These are phyloP conservation scores for Apiospora rasikravindrae DNA, from an alignment of 2,329 filamentous ascomycete genomes.

Conservation along the genomic window DNA sequence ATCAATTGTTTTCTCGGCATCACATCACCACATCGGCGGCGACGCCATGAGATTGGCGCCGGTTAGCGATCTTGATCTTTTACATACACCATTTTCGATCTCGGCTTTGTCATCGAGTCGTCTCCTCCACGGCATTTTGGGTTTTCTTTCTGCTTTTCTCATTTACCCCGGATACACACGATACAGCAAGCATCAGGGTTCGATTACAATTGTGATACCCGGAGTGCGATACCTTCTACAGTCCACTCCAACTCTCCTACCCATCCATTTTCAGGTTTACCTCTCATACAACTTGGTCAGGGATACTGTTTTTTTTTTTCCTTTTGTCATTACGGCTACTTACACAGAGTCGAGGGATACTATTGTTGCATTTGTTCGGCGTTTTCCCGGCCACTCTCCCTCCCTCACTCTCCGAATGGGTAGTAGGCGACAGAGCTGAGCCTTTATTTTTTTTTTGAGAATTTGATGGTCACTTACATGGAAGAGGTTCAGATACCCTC, in stretches of 20 bases:
- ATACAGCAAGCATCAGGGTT: slow-evolving; percentile 36
- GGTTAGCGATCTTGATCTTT: not conserved
- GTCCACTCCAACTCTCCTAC: slow-evolving; percentile 36
- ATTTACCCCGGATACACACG: slow-evolving; percentile 29
- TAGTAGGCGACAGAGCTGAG: not conserved
- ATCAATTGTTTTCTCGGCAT: too few species aligned
- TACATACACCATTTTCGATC: not conserved
- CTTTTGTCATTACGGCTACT: not conserved
- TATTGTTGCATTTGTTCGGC: slow-evolving; percentile 8
- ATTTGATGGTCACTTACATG: not conserved
- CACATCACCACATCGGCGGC: not conserved
- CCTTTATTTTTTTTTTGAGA: not conserved
- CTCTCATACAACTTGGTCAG: not conserved
- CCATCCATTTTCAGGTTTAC: not conserved
- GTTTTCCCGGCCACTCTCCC: not conserved
- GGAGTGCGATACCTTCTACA: slow-evolving; percentile 36
- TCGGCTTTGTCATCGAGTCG: not conserved
- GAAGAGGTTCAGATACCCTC: slow-evolving; percentile 16
- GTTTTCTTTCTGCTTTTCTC: not conserved
- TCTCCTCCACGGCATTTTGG: not conserved
- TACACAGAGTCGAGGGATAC: slow-evolving; percentile 3
- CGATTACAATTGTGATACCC: slow-evolving; percentile 39
- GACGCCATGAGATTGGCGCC: not conserved
- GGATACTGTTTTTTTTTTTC: not conserved
- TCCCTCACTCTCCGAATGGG: not conserved